Percentiles rank a stretch among this genome's conserved stretches.
Conservation (phyloP, 2,329 filamentous ascomycete genomes). For the Ascosphaera pollenicola region DNA sequence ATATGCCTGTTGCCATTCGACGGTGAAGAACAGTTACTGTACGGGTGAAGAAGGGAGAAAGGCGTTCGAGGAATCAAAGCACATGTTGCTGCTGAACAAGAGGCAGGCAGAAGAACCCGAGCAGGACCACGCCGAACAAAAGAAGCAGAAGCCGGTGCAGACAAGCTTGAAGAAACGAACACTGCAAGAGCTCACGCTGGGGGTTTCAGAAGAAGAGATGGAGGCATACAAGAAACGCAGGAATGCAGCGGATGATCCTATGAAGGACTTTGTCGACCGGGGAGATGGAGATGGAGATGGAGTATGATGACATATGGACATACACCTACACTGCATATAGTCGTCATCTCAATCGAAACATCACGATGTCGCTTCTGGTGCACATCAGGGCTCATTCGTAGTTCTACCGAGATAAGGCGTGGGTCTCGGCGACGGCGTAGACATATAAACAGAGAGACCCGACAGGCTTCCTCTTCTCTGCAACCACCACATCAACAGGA, state of each 20-base stretch:
- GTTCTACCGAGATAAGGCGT: too few relatives aligned
- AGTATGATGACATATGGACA: too few relatives aligned
- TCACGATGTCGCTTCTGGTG: too few relatives aligned
- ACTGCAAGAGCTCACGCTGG: conserved; percentile 54
- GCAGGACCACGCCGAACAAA: conserved; percentile 12
- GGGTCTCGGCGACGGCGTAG: too few relatives aligned
- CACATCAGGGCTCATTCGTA: too few relatives aligned
- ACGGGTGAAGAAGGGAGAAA: conserved; percentile 72
- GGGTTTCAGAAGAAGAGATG: conserved; percentile 62
- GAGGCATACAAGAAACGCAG: conserved; percentile 65
- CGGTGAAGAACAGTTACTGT: conserved; percentile 91
- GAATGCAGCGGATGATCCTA: conserved; percentile 57
- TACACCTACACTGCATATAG: too few relatives aligned
- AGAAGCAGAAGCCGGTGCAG: conserved; percentile 6
- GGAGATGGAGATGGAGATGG: too few relatives aligned
- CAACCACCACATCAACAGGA: too few relatives aligned
- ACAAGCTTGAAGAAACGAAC: conserved; percentile 42
- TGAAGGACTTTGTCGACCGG: conserved; percentile 59
- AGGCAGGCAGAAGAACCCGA: conserved; percentile 9
- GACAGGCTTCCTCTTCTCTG: too few relatives aligned
- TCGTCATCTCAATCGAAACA: too few relatives aligned
- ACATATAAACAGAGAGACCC: too few relatives aligned
- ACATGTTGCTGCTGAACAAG: conserved; percentile 28
- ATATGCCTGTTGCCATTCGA: conserved; percentile 84
- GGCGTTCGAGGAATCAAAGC: conserved; percentile 58